A percentile compares a stretch with the other conserved stretches of the same genome.
These are phyloP conservation scores for Eucalyptus cloeziana DNA, from an alignment of 345 rosid genomes.

Conservation along the genomic window DNA sequence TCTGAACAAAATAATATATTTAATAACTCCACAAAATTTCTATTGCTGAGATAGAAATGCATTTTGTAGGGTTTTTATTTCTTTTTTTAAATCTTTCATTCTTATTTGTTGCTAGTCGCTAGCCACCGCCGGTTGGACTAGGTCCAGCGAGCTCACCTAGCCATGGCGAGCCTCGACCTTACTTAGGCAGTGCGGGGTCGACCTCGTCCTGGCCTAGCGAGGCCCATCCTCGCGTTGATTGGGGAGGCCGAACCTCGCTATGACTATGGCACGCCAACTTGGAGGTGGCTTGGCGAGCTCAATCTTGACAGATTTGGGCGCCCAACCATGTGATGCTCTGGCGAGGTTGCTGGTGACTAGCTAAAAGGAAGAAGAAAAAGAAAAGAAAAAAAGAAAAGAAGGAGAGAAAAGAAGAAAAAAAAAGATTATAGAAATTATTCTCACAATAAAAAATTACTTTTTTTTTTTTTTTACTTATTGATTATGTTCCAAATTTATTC, in stretches of 20 bases:
- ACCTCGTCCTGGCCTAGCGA: accelerated
- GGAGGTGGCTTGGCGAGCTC: accelerated
- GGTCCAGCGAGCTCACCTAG: accelerated
- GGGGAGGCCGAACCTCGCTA: no score
- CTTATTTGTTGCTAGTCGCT: no score
- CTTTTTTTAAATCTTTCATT: no score
- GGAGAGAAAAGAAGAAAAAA: no score
- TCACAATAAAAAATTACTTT: accelerated
- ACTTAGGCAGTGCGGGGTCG: accelerated
- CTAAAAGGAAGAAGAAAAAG: no score
- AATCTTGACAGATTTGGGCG: accelerated
- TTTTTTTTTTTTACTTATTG: accelerated
- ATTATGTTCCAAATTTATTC: no score
- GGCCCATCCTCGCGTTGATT: accelerated
- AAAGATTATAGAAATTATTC: no score
- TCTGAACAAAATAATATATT: accelerated
- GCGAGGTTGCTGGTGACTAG: accelerated
- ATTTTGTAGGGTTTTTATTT: accelerated
- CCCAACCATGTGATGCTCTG: no score
- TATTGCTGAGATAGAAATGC: accelerated
- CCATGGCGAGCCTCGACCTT: no score
- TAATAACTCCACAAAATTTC: accelerated
- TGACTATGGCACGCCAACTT: accelerated
- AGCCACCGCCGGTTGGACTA: accelerated
- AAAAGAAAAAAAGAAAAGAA: no score